Conservation (phyloP, 2,329 filamentous ascomycete species). For the Diaporthe ilicicola region DNA sequence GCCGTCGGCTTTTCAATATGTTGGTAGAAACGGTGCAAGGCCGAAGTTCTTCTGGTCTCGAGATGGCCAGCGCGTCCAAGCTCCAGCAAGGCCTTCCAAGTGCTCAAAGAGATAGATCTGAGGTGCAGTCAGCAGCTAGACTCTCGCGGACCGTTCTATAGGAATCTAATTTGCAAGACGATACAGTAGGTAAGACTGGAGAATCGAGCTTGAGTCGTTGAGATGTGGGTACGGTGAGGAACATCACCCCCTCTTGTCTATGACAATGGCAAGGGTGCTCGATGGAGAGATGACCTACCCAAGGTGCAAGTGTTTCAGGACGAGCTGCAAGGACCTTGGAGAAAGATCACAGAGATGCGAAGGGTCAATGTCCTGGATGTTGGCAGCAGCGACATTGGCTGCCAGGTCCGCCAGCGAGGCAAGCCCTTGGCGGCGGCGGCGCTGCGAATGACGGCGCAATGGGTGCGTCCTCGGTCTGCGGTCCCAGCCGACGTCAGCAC, state of each 20-base stretch:
- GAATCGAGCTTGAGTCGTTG: neutral
- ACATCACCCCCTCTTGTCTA: neutral
- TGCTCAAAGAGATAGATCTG: conserved; percentile 2
- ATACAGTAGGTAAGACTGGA: neutral
- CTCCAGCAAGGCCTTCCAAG: neutral
- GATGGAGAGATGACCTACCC: conserved; percentile 1
- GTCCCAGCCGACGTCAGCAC: conserved; percentile 25
- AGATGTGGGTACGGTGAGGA: too few relatives aligned
- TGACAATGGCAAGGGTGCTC: neutral
- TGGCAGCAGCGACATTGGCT: conserved; percentile 7
- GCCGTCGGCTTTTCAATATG: conserved; percentile 8
- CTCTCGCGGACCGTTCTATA: neutral
- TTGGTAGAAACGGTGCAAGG: neutral
- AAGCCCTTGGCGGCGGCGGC: neutral
- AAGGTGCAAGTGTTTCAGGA: conserved; percentile 11
- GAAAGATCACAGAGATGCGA: neutral
- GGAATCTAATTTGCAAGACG: neutral
- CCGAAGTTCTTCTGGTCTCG: neutral
- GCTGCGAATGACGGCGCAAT: neutral
- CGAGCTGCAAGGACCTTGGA: neutral
- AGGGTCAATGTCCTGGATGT: neutral
- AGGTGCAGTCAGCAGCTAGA: neutral
- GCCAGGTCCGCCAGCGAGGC: conserved; percentile 11
- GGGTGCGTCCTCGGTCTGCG: neutral
- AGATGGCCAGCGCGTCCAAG: neutral